These are phyloP conservation scores for Mimosa bimucronata DNA, from an alignment of 306 rosid species.

Conservation along the genomic window DNA sequence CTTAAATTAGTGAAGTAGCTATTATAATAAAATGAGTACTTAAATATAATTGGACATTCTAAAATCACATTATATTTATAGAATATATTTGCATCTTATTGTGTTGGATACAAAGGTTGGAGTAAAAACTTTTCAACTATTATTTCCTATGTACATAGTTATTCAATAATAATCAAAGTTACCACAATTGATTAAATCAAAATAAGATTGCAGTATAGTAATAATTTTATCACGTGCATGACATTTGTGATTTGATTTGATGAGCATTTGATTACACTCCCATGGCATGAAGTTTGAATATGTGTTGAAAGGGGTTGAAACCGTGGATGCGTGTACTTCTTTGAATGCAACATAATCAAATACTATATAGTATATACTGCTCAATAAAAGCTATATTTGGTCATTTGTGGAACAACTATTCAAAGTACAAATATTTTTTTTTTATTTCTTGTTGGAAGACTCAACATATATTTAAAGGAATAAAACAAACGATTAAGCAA, in stretches of 20 bases:
- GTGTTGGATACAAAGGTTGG: no score
- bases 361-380: no score
- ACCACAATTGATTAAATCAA: background rate
- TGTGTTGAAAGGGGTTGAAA: background rate
- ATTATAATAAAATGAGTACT: no score
- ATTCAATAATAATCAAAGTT: background rate
- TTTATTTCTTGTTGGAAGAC: background rate
- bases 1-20: no score
- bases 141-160: background rate
- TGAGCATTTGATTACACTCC: background rate
- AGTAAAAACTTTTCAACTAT: no score
- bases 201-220: background rate
- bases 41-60: no score
- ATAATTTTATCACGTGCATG: background rate
- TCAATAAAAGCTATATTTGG: no score
- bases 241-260: no score
- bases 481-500: background rate
- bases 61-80: no score
- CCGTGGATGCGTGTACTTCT: background rate
- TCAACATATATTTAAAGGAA: background rate
- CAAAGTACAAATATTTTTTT: no score
- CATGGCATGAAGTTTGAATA: background rate
- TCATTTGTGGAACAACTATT: no score
- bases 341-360: background rate
- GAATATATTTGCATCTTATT: no score